These are phyloP conservation scores for Phytophthora sojae DNA, from an alignment of 352 stramenopile genomes.

Conservation along the genomic window DNA sequence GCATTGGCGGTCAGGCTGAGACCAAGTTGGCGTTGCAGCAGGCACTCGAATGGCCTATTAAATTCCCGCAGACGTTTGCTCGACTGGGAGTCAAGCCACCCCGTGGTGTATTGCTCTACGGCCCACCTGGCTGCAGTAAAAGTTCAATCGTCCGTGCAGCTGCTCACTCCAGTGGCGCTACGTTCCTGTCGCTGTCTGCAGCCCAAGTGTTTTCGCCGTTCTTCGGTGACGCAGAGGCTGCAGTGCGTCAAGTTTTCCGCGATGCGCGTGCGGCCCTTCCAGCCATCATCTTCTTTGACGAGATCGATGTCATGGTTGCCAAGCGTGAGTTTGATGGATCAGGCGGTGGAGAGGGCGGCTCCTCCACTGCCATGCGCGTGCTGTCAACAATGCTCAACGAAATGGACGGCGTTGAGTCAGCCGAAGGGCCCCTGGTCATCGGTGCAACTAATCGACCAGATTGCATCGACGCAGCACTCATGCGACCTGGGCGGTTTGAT, in stretches of 20 bases:
- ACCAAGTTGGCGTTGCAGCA: slow-evolving; percentile 86
- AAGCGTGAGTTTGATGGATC: slow-evolving; percentile 78
- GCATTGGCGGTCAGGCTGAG: slow-evolving; percentile 74
- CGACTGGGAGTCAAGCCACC: slow-evolving; percentile 77
- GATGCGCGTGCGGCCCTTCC: slow-evolving; percentile 81
- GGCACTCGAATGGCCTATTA: slow-evolving; percentile 90
- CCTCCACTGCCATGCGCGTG: slow-evolving; percentile 88
- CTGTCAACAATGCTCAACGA: slow-evolving; percentile 98
- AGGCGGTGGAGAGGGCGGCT: slow-evolving; percentile 42
- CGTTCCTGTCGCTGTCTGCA: slow-evolving; percentile 89
- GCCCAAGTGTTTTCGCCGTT: slow-evolving; percentile 91
- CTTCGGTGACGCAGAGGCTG: slow-evolving; percentile 89
- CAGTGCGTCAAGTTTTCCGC: slow-evolving; percentile 80
- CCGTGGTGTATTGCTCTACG: slow-evolving; percentile 89
- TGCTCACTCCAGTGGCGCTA: slow-evolving; percentile 74
- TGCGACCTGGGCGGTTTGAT: slow-evolving; percentile 96
- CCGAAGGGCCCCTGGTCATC: slow-evolving; percentile 96
- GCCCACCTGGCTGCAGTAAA: slow-evolving; percentile 92
- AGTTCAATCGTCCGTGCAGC: slow-evolving; percentile 90
- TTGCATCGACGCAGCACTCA: slow-evolving; percentile 97
- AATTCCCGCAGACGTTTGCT: slow-evolving; percentile 75
- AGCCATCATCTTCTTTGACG: slow-evolving; percentile 94
- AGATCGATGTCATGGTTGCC: slow-evolving; percentile 89
- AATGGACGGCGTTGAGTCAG: slow-evolving; percentile 97
- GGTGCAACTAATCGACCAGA: slow-evolving; percentile 97